Base-by-base conservation (phyloP, 805 yeast genomes). In the Wickerhamiella galacta region DNA sequence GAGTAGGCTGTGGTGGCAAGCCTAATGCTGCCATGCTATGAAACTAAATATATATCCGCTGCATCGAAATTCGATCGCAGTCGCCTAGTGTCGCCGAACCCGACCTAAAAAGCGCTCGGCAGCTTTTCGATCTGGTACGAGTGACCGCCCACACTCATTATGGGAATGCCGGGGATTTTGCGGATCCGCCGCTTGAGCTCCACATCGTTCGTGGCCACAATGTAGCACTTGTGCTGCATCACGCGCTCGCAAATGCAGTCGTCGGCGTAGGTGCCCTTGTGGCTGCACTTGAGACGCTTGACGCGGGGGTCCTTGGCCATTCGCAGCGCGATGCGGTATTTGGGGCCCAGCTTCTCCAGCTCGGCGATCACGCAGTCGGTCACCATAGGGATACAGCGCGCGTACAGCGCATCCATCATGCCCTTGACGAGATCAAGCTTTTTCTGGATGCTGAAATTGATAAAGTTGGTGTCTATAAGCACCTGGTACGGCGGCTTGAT, bases 301-400 rank as follows among this genome's bases (percentile, higher is more conserved):
- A 90, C 76, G 47, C 96, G 65, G 27, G 95, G 95, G 52, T 90
- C 98, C 44, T 80, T 77, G 16, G 98, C 98, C 49, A 90, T 61
- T 37, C 77, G 73, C 43, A 90, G 64, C 0, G 98, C 98, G 42
- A 90, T 90, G 51, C 96, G 68, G 56, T 79, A 90, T 52, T 76
- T 81, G 19, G 93, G 94, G 0, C 98, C 98, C 37, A 90, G 63
- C 53, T 90, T 90, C 49, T 90, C 98, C 55, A 90, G 64, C 62
- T 90, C 98, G 0, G 98, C 98, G 76, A 90, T 71, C 16, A 90
- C 98, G 61, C 98, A 90, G 56, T 90, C 98, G 3, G 98, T 90
- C 28, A 90, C 75, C 32, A 85, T 70, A 9, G 96, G 96, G 30
- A 87, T 81, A 62, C 95, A 83, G 52, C 90, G 82, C 28, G 98